phyloP scores from a whole-genome alignment of 2,329 filamentous ascomycete species.

The Coniosporium tulheliwenetii region DNA sequence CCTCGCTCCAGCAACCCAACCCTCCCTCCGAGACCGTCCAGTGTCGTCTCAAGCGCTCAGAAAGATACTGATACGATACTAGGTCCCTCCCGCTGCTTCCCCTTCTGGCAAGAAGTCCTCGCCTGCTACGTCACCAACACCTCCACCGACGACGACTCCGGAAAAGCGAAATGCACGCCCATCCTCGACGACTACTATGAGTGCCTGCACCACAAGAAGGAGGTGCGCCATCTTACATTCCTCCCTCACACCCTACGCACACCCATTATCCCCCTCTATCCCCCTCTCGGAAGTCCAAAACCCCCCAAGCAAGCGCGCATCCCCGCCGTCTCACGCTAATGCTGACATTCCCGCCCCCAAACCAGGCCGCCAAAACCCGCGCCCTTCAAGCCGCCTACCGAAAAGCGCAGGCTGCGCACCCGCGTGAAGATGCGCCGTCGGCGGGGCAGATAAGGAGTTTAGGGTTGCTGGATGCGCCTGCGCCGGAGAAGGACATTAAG shows the following conservation, averaged over 20 bases:
- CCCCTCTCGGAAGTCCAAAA: neutral
- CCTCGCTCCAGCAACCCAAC: neutral
- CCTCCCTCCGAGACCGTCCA: neutral
- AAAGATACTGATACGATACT: constrained; percentile 4
- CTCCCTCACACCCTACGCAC: neutral
- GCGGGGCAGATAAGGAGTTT: constrained; percentile 78
- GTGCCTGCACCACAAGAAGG: constrained; percentile 96
- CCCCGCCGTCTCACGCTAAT: no score
- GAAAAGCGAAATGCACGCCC: constrained; percentile 75
- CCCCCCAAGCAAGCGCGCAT: neutral
- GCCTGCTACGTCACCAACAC: constrained; percentile 97
- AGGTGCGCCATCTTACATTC: constrained; percentile 41
- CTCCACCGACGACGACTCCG: constrained; percentile 56
- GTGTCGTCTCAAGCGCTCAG: neutral
- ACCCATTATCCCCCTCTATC: neutral
- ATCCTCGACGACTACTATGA: constrained; percentile 95
- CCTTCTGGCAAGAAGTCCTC: constrained; percentile 98
- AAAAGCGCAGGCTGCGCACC: constrained; percentile 58
- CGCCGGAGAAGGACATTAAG: constrained; percentile 51
- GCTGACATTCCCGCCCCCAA: no score
- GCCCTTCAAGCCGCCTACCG: constrained; percentile 74
- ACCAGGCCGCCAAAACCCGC: constrained; percentile 62
- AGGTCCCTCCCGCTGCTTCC: constrained; percentile 77
- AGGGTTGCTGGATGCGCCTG: constrained; percentile 61
- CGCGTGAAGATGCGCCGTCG: constrained; percentile 66